Evolutionary conservation across 2,329 filamentous ascomycete species (phyloP), one percentile per base, ranked within the genome.

Genomic region (Pestalotiopsis sp.): DNA sequence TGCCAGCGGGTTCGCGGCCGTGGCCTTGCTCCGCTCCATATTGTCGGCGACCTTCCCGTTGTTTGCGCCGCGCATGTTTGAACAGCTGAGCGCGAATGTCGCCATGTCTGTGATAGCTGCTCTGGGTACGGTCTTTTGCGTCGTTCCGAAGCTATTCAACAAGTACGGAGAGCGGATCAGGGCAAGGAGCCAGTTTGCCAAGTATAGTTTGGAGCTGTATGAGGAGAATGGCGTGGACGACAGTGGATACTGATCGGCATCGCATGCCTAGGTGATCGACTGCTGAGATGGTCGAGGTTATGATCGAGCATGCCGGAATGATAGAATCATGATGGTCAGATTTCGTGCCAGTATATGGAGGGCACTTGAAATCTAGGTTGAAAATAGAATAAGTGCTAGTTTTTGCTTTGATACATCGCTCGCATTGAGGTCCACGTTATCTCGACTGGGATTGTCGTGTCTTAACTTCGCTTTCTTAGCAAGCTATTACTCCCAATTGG

Each of bases 1-100:
- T 38, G 75, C 75, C 13, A 75, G 73, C 25, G 75, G 72, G 3
- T 76, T 76, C 56, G 70, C 72, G 11, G 75, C 73, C 2, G 70
- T 77, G 4, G 73, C 73, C 1, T 66, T 76, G 14, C 71, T 75
- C 14, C 71, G 75, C 23, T 73, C 74, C 41, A 39, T 75, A 58
- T 60, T 73, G 5, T 75, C 74, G 1, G 75, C 73, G 2, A 25
- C 75, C 4, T 75, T 76, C 72, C 74, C 74, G 5, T 70, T 75
- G n/a, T 39, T 74, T 11, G 71, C 74, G 17, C 71, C 72, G 31
- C 69, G 70, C 11, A 73, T 76, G 70, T 75, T 73, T 62, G 68
- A 61, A 3, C 68, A 66, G 1, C 27, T 76, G 13, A 71, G 70
- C 13, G 70, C 73, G 7, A 77, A 76, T 59, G n/a, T 66, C 14